phyloP scores from a whole-genome alignment of 1,139 yeast genomes.

The Yamadazyma oceani region DNA sequence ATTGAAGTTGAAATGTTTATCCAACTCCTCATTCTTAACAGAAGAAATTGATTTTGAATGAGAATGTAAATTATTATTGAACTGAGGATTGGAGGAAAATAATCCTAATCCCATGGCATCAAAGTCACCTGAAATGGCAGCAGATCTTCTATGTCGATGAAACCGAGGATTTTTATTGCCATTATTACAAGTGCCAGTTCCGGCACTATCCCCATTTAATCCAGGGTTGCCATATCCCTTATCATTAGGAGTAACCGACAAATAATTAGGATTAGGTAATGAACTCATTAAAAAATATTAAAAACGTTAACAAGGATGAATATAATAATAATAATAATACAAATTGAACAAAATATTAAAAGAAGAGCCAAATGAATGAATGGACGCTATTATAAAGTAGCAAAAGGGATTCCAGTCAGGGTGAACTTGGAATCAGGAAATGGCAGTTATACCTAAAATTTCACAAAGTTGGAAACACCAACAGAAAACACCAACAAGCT shows the following conservation, averaged over 20 bases:
- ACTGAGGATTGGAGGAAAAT: constrained; percentile 27
- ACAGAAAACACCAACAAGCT: too few relatives aligned
- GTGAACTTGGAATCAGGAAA: not conserved
- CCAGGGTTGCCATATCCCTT: not conserved
- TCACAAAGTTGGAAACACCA: too few relatives aligned
- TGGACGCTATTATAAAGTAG: constrained; percentile 8
- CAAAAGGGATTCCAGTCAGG: constrained; percentile 1
- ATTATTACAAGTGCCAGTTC: not conserved
- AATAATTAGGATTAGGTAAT: constrained; percentile 29
- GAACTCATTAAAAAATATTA: constrained; percentile 12
- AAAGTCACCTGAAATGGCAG: constrained; percentile 74
- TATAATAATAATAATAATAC: constrained; percentile 1
- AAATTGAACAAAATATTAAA: constrained; percentile 1
- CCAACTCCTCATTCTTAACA: constrained; percentile 19
- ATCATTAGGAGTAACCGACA: constrained; percentile 12
- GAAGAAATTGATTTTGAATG: constrained; percentile 6
- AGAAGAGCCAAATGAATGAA: constrained; percentile 2
- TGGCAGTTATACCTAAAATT: too few relatives aligned
- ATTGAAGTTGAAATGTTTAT: constrained; percentile 30
- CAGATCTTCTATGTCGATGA: constrained; percentile 68
- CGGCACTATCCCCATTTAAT: not conserved
- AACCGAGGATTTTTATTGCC: constrained; percentile 29
- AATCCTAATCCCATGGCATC: constrained; percentile 48
- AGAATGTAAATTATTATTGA: constrained; percentile 4
- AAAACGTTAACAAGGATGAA: not conserved